These are phyloP conservation scores for Nakazawaea siamensis DNA, from an alignment of 805 yeast genomes.

Conservation along the genomic window DNA sequence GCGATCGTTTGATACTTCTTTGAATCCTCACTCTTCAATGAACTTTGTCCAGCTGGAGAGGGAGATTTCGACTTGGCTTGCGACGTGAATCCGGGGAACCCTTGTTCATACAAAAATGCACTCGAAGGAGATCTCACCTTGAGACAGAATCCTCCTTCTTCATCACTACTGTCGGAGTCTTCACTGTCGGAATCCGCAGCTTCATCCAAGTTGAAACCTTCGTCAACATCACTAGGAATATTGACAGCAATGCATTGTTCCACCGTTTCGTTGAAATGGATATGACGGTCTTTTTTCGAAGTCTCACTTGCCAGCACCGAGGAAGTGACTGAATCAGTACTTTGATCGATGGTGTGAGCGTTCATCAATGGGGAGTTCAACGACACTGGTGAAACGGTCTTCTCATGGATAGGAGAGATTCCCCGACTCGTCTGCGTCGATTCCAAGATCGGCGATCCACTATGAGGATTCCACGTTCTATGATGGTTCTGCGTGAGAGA, in stretches of 20 bases:
- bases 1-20: conserved; percentile 48
- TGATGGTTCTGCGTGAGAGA: conserved; percentile 12
- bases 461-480: conserved; percentile 10
- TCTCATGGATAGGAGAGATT: conserved; percentile 1
- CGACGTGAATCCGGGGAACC: conserved; percentile 6
- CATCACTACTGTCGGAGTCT: conserved; percentile 24
- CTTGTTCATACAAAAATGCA: conserved; percentile 19
- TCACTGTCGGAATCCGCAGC: neutral
- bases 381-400: conserved; percentile 3
- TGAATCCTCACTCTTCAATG: neutral
- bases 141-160: conserved; percentile 63
- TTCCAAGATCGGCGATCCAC: conserved; percentile 25
- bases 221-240: conserved; percentile 7
- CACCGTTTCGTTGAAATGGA: conserved; percentile 90
- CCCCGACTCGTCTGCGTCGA: no score
- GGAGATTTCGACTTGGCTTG: conserved; percentile 3
- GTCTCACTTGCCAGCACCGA: neutral
- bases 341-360: neutral
- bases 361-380: conserved; percentile 4
- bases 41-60: neutral
- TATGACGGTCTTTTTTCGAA: conserved; percentile 49
- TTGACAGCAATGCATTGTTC: conserved; percentile 86
- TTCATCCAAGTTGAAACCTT: neutral
- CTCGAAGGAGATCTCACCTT: conserved; percentile 34
- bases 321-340: conserved; percentile 1